phyloP scores from a whole-genome alignment of 495 filamentous ascomycete genomes.

The Daldinia loculata region DNA sequence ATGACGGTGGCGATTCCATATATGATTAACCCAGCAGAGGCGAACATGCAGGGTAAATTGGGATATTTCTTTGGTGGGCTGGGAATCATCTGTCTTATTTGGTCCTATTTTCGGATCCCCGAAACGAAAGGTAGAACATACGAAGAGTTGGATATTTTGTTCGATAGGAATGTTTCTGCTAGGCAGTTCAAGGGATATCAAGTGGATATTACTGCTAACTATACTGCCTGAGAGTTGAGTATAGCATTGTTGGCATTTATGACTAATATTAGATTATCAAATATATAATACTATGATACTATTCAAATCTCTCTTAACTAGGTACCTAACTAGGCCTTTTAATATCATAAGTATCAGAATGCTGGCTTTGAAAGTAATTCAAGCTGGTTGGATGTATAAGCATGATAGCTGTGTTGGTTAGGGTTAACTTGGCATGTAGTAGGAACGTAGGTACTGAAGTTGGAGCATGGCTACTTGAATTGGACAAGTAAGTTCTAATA shows the following conservation, averaged over 20 bases:
- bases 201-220: slow-evolving; percentile 39
- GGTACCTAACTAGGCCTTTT: too few species aligned
- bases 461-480: too few species aligned
- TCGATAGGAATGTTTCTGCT: slow-evolving; percentile 62
- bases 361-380: background rate
- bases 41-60: slow-evolving; percentile 69
- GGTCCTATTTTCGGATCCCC: slow-evolving; percentile 66
- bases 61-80: slow-evolving; percentile 74
- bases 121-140: slow-evolving; percentile 68
- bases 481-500: too few species aligned
- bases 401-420: background rate
- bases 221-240: slow-evolving; percentile 23
- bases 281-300: background rate
- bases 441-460: too few species aligned
- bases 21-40: slow-evolving; percentile 72
- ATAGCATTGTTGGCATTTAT: too few species aligned
- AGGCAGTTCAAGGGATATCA: slow-evolving; percentile 57
- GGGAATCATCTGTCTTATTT: slow-evolving; percentile 52
- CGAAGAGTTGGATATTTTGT: slow-evolving; percentile 64
- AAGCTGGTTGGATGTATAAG: background rate
- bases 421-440: background rate
- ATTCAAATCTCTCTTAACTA: background rate
- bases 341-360: background rate
- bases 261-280: too few species aligned
- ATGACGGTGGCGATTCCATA: slow-evolving; percentile 72